Evolutionary conservation across 2,329 filamentous ascomycete species (phyloP).

Genomic region (Aspergillus novofumigatus): DNA sequence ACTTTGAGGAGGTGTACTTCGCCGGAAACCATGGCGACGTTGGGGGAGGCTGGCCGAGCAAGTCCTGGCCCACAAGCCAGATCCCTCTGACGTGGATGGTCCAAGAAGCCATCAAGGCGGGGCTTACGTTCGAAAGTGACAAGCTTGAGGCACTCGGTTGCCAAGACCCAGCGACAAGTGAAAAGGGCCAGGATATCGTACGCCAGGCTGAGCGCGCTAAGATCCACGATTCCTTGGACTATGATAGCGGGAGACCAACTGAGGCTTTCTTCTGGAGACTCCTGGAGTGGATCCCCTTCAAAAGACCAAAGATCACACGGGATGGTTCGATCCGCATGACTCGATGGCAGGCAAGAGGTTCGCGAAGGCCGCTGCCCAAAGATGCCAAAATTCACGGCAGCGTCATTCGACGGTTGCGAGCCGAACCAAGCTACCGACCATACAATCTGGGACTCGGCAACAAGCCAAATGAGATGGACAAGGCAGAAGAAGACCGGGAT

Average conservation of each 20-base stretch:
- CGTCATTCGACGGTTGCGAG: conserved; percentile 9
- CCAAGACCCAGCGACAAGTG: conserved; percentile 5
- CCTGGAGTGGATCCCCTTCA: conserved; percentile 15
- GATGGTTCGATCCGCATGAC: conserved; percentile 11
- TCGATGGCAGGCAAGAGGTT: conserved; percentile 14
- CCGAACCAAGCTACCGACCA: conserved; percentile 13
- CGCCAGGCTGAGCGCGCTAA: conserved; percentile 5
- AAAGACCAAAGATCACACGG: conserved; percentile 10
- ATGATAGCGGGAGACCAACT: conserved; percentile 9
- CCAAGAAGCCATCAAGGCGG: conserved; percentile 56
- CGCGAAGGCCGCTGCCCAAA: conserved; percentile 10
- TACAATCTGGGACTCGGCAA: conserved; percentile 18
- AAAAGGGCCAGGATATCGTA: conserved; percentile 4
- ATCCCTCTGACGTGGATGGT: conserved; percentile 67
- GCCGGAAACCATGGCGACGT: conserved; percentile 71
- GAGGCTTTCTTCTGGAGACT: conserved; percentile 18
- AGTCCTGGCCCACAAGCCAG: conserved; percentile 57
- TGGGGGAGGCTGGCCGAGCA: conserved; percentile 66
- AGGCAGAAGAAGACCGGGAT: conserved; percentile 2
- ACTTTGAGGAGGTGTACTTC: conserved; percentile 71
- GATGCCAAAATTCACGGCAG: conserved; percentile 14
- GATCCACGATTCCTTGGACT: conserved; percentile 16
- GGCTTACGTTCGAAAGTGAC: conserved; percentile 59
- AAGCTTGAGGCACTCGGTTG: conserved; percentile 19
- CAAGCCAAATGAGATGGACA: neutral